Evolutionary conservation across 1,284 basidiomycete species (phyloP).

Genomic region (Naganishia cerealis): DNA sequence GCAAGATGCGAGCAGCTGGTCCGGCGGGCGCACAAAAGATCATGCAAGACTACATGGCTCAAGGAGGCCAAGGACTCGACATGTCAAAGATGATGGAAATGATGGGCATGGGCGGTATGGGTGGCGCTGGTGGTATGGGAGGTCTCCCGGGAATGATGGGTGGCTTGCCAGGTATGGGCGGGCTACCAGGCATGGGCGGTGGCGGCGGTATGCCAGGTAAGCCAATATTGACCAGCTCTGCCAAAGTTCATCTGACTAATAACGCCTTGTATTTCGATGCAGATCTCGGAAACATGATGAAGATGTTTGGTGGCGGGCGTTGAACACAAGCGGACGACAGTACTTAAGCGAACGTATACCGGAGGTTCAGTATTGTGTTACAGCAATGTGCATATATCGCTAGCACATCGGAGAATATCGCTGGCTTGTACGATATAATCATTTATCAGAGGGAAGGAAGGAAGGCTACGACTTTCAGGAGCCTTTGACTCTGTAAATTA

Average conservation of each 20-base stretch:
- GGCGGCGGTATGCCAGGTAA: slow-evolving; percentile 53
- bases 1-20: slow-evolving; percentile 73
- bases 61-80: slow-evolving; percentile 59
- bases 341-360: neutral
- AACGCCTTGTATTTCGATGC: neutral
- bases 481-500: no score
- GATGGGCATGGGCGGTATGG: slow-evolving; percentile 42
- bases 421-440: no score
- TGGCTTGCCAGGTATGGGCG: slow-evolving; percentile 47
- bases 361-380: neutral
- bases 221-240: slow-evolving; percentile 5
- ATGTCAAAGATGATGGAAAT: slow-evolving; percentile 42
- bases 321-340: neutral
- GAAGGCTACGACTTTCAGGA: no score
- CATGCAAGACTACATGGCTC: slow-evolving; percentile 92
- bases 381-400: neutral
- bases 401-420: no score
- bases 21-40: slow-evolving; percentile 85
- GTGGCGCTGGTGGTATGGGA: slow-evolving; percentile 45
- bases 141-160: slow-evolving; percentile 49
- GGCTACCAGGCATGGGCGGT: slow-evolving; percentile 31
- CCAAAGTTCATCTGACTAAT: no score
- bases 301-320: slow-evolving; percentile 55
- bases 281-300: slow-evolving; percentile 53
- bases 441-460: no score